These are phyloP conservation scores for Solanum hybrid DNA, from an alignment of 305 asterid genomes.

Conservation along the genomic window DNA sequence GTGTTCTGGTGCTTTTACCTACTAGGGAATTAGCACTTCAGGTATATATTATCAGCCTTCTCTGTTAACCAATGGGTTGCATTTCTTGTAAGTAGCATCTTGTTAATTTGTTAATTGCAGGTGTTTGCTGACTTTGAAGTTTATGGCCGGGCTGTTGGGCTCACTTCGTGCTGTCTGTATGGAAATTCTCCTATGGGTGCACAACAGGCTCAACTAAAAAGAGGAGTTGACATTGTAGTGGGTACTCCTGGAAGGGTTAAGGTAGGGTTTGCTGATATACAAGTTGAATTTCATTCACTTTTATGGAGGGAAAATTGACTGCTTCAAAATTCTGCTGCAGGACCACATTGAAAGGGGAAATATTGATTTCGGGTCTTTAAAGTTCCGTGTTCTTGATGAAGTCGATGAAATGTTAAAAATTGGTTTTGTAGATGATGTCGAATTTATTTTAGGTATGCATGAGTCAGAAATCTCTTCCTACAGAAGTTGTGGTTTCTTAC, in stretches of 20 bases:
- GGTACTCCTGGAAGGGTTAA: slow-evolving; percentile 95
- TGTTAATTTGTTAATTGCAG: slow-evolving; percentile 18
- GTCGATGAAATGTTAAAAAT: slow-evolving; percentile 98
- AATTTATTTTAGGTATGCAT: slow-evolving; percentile 54
- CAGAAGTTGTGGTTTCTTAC: background rate
- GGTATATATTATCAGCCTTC: slow-evolving; percentile 12
- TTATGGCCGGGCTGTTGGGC: slow-evolving; percentile 73
- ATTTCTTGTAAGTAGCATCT: background rate
- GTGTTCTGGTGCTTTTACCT: slow-evolving; percentile 89
- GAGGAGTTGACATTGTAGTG: slow-evolving; percentile 80
- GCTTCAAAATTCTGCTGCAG: slow-evolving; percentile 22
- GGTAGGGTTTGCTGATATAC: slow-evolving; percentile 29
- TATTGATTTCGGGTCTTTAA: slow-evolving; percentile 57
- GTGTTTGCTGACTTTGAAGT: slow-evolving; percentile 64
- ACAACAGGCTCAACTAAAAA: slow-evolving; percentile 47
- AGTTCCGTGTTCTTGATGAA: slow-evolving; percentile 93
- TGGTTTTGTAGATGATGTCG: slow-evolving; percentile 99
- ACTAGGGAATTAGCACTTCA: slow-evolving; percentile 84
- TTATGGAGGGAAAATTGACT: background rate
- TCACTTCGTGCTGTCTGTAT: slow-evolving; percentile 70
- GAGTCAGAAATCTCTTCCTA: background rate
- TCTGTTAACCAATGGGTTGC: background rate
- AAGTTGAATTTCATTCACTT: background rate
- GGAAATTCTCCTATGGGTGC: slow-evolving; percentile 66
- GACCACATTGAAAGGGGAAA: slow-evolving; percentile 79